Percentiles rank a stretch among this genome's conserved stretches.
phyloP scores from a whole-genome alignment of 1,284 basidiomycete genomes.

The Ceratorhiza oryzae-sativae region DNA sequence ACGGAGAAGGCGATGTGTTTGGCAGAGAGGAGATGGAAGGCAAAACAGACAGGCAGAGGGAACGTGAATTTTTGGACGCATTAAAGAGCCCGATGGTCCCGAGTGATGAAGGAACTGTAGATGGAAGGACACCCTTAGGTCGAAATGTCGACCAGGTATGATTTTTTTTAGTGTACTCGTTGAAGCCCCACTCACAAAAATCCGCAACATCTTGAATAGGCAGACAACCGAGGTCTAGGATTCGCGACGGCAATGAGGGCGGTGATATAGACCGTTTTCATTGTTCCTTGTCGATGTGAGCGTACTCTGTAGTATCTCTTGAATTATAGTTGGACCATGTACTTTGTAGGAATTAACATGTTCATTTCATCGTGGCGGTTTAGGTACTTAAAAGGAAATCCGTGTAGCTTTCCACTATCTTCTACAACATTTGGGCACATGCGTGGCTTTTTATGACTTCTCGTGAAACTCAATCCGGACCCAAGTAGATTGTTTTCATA shows the following conservation, averaged over 20 bases:
- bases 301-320: not conserved
- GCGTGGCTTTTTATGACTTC: no score
- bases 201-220: not conserved
- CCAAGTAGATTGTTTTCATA: no score
- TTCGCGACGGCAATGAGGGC: slow-evolving; percentile 18
- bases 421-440: no score
- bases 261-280: not conserved
- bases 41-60: slow-evolving; percentile 55
- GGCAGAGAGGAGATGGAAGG: slow-evolving; percentile 31
- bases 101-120: slow-evolving; percentile 11
- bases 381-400: no score
- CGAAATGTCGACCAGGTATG: slow-evolving; percentile 20
- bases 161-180: not conserved
- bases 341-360: not conserved
- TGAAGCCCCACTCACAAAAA: not conserved
- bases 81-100: slow-evolving; percentile 52
- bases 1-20: slow-evolving; percentile 36
- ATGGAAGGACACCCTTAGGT: not conserved
- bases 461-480: no score
- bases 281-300: no score
- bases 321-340: not conserved
- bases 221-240: slow-evolving; percentile 5
- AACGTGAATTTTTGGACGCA: slow-evolving; percentile 65
- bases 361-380: not conserved
- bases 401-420: no score